Base-by-base conservation (phyloP, 306 rosid genomes). In the Ziziphus jujuba region DNA sequence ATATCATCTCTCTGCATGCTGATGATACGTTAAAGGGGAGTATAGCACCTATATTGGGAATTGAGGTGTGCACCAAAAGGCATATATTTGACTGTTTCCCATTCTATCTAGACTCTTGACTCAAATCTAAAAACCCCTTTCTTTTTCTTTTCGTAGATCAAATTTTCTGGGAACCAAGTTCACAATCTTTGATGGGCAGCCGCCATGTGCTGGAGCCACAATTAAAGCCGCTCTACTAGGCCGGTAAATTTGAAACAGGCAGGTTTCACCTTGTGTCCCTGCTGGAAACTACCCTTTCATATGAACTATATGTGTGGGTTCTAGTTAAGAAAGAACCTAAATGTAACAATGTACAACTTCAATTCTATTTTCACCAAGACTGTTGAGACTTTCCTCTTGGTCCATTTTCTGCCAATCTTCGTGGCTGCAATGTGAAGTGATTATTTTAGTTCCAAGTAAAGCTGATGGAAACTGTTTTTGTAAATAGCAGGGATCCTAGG, bases 121-220 rank as follows among this genome's bases (percentile, higher is more conserved):
- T 24, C 54, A 23, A 34, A 36, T 34, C 4, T 44, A 56, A 67
- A 65, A 72, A 50, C 14, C 59, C 2, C 21, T 63, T 51, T 84
- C n/a, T 15, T 59, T 45, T 45, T 45, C 19, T 64, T 56, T 65
- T 48, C 56, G 55, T 56, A 95, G 99, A 66, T 95, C 99, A 55
- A 95, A 95, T 69, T 95, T 95, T 70, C 82, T 95, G 56, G 99
- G 99, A 69, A 95, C 95, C 10, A 95, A 89, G 88, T 95, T 95
- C 84, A 87, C 97, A 61, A 80, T 91, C 74, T 87, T 83, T 65
- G 99, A 91, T 28, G 81, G 85, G 76, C 97, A 88, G 77, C 99
- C 97, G 1, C 90, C 92, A 58, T 91, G 81, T 79, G 81, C 81
- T 0, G 92, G 92, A 34, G 92, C 91, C 17, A 91, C 79, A 79